Evolutionary conservation across 805 yeast genomes (phyloP).

Genomic region (Lipomyces japonicus): DNA sequence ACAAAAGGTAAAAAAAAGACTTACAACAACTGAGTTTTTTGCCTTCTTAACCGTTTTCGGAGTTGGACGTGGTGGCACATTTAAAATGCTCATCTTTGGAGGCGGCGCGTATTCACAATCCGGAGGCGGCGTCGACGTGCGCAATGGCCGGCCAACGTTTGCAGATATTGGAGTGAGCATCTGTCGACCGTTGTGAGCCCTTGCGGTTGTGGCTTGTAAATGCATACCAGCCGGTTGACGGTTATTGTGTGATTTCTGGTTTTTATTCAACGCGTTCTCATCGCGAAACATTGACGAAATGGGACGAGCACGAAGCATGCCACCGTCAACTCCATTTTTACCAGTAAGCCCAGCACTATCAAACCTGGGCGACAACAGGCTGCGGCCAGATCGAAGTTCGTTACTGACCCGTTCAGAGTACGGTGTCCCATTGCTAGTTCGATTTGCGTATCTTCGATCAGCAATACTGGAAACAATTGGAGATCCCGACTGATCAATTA

Average conservation of each 20-base stretch:
- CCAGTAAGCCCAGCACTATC: too few relatives aligned
- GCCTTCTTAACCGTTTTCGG: conserved; percentile 24
- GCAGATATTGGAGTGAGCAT: conserved; percentile 28
- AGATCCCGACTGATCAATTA: neutral
- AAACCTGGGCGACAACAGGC: conserved; percentile 2
- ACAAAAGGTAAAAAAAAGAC: conserved; percentile 32
- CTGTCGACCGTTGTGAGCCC: conserved; percentile 21
- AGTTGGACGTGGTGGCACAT: conserved; percentile 24
- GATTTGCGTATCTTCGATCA: neutral
- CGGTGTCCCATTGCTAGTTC: neutral
- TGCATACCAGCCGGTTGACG: neutral
- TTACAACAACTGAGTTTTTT: conserved; percentile 43
- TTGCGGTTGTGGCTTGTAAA: too few relatives aligned
- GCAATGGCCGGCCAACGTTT: conserved; percentile 27
- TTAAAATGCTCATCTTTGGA: conserved; percentile 29
- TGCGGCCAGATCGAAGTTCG: neutral
- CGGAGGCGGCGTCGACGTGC: conserved; percentile 21
- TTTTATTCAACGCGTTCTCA: conserved; percentile 2
- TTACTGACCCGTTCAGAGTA: neutral
- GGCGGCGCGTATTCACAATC: conserved; percentile 12
- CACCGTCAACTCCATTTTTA: too few relatives aligned
- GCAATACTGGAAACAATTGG: neutral
- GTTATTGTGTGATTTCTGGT: neutral
- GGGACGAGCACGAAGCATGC: conserved; percentile 3
- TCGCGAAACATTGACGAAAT: conserved; percentile 13